Evolutionary conservation across 768 basidiomycete species (phyloP), one percentile per base, ranked within the genome.

Genomic region (Amanita jacksonii): DNA sequence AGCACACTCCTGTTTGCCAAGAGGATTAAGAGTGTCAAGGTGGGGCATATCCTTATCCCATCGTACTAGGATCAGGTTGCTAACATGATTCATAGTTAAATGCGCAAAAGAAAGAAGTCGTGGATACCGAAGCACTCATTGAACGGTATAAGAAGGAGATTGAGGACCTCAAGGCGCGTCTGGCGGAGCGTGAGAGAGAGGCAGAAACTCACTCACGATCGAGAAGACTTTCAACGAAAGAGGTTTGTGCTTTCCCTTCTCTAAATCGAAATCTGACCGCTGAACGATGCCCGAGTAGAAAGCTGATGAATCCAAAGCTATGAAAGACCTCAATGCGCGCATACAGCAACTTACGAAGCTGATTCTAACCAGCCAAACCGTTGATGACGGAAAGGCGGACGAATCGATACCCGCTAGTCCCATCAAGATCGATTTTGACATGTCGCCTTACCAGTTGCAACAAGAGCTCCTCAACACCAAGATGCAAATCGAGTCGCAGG

Each of bases 111-210:
- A 92, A 89, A 61, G 92, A 96, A 60, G 70, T 97, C 8, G 79
- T 96, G 3, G 90, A 96, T 53, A 91, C 89, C 0, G 88, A 92
- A 48, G 93, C 91, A 0, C 72, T 96, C 31, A 86, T 99, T 49
- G 89, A 94, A 66, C 76, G 90, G 40, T 97, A 98, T 59, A 77
- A 88, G 52, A 87, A 85, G 54, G 91, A 98, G 64, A 94, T 99
- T 43, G 92, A 93, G 38, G 84, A 86, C 32, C 77, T 99, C 42
- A 86, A 82, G 66, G 65, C 60, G 2, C 74, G 88, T 32, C 69
- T 93, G 32, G 63, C 70, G 10, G 85, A 86, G 49, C 68, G 78
- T 30, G 83, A 86, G 57, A 73, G 76, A 7, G 81, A 81, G 40
- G 79, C 76, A 10, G 65, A 68, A 41, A 65, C 68, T 20, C 27